A percentile compares a stretch with the other conserved stretches of the same genome.
These are phyloP conservation scores for Coniochaeta prunicola DNA, from an alignment of 2,329 filamentous ascomycete species.

Conservation along the genomic window DNA sequence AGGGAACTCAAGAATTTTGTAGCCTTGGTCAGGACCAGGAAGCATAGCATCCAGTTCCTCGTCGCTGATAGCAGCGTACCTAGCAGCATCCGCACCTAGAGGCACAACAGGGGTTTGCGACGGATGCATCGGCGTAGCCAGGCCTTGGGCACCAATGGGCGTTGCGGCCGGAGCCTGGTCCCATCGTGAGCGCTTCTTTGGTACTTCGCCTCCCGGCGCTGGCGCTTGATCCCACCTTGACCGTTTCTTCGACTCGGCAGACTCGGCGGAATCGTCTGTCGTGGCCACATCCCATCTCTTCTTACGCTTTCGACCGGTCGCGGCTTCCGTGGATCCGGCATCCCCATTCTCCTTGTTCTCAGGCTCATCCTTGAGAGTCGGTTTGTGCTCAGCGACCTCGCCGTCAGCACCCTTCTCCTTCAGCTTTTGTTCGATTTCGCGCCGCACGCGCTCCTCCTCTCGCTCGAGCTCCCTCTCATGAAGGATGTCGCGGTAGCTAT, in stretches of 20 bases:
- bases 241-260: constrained; percentile 61
- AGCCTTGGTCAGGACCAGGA: constrained; percentile 80
- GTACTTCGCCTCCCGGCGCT: constrained; percentile 47
- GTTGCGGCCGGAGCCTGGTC: constrained; percentile 82
- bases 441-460: constrained; percentile 82
- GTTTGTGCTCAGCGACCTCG: constrained; percentile 55
- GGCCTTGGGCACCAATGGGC: constrained; percentile 64
- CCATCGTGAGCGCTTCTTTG: constrained; percentile 81
- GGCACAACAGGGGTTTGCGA: constrained; percentile 49
- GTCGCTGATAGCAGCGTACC: constrained; percentile 79
- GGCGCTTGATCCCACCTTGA: constrained; percentile 87
- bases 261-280: constrained; percentile 42
- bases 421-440: constrained; percentile 68
- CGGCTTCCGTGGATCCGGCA: constrained; percentile 58
- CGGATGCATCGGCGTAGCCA: constrained; percentile 71
- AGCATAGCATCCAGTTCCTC: constrained; percentile 91
- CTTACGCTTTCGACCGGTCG: constrained; percentile 71
- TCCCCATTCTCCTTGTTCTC: constrained; percentile 69
- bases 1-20: constrained; percentile 84
- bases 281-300: constrained; percentile 85
- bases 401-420: constrained; percentile 53
- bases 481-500: constrained; percentile 88
- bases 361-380: constrained; percentile 65
- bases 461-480: constrained; percentile 81
- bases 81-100: constrained; percentile 69